These are phyloP conservation scores for Sanghuangporus sanghuang DNA, from an alignment of 1,284 basidiomycete species.

Conservation along the genomic window DNA sequence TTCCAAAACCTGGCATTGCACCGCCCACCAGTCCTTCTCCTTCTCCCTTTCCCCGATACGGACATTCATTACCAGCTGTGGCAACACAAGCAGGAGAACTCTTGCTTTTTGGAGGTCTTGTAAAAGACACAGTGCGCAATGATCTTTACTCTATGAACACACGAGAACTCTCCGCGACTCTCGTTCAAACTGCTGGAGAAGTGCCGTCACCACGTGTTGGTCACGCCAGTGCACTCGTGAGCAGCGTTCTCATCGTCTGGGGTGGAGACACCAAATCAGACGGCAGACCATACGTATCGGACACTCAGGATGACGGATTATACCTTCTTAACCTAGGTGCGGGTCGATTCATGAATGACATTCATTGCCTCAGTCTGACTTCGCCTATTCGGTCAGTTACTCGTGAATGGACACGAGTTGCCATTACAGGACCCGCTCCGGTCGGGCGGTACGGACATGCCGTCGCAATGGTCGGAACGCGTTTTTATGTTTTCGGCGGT, in stretches of 20 bases:
- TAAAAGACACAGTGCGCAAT: conserved; percentile 87
- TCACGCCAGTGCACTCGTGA: conserved; percentile 93
- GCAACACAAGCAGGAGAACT: conserved; percentile 83
- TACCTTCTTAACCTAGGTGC: conserved; percentile 94
- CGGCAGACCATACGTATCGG: conserved; percentile 58
- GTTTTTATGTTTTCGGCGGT: conserved; percentile 95
- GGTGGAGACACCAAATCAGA: conserved; percentile 92
- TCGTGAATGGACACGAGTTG: conserved; percentile 91
- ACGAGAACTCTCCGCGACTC: conserved; percentile 69
- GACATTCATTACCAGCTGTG: conserved; percentile 88
- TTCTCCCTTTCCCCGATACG: conserved; percentile 95
- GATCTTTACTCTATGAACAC: conserved; percentile 92
- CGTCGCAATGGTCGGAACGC: conserved; percentile 87
- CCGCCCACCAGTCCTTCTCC: conserved; percentile 62
- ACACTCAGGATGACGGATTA: conserved; percentile 89
- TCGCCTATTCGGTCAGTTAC: conserved; percentile 46
- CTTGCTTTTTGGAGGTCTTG: conserved; percentile 95
- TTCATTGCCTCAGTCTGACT: conserved; percentile 6
- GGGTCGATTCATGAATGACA: conserved; percentile 27
- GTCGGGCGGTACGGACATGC: conserved; percentile 95
- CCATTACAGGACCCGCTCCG: conserved; percentile 71
- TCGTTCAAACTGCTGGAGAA: conserved; percentile 87
- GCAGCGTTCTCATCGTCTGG: conserved; percentile 96
- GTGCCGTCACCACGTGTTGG: conserved; percentile 89
- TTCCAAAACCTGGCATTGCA: conserved; percentile 55